Percentiles rank a stretch among this genome's conserved stretches.
Conservation (phyloP, 2,329 filamentous ascomycete genomes). For the Didymella segeticola region DNA sequence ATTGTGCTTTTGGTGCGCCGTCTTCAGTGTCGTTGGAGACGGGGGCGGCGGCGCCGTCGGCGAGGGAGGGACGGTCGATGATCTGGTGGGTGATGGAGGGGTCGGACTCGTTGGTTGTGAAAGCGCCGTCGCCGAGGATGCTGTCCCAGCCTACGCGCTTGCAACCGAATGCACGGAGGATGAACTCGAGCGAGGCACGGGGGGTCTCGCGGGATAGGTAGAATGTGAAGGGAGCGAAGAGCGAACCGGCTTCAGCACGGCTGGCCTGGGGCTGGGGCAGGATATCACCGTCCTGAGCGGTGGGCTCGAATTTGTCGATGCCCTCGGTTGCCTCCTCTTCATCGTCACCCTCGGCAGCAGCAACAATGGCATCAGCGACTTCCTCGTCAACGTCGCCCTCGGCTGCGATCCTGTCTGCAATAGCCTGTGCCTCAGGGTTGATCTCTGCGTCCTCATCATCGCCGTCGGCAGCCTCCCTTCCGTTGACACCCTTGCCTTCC, state of each 20-base stretch:
- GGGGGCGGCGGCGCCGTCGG: conserved; percentile 50
- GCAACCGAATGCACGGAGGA: conserved; percentile 92
- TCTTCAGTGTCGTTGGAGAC: conserved; percentile 60
- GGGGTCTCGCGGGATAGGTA: conserved; percentile 95
- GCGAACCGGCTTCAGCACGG: conserved; percentile 70
- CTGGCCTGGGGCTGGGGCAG: conserved; percentile 78
- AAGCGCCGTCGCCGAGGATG: conserved; percentile 88
- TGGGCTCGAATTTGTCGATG: conserved; percentile 91
- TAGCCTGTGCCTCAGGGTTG: conserved; percentile 56
- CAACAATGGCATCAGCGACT: conserved; percentile 37
- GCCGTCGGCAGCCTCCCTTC: conserved; percentile 35
- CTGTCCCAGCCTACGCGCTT: conserved; percentile 95
- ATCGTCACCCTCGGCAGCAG: conserved; percentile 30
- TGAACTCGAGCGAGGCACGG: conserved; percentile 86
- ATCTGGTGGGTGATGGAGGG: conserved; percentile 94
- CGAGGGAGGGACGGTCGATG: conserved; percentile 82
- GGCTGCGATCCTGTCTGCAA: conserved; percentile 55
- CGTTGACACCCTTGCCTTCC: conserved; percentile 71
- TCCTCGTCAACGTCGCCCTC: conserved; percentile 48
- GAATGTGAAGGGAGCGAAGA: conserved; percentile 89
- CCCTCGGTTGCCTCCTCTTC: conserved; percentile 51
- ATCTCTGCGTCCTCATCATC: conserved; percentile 33
- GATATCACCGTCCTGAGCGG: conserved; percentile 82
- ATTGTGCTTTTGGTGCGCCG: conserved; percentile 55
- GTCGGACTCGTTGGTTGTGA: conserved; percentile 87